Conservation (phyloP, 352 stramenopile genomes). For the Globisporangium okanoganense region DNA sequence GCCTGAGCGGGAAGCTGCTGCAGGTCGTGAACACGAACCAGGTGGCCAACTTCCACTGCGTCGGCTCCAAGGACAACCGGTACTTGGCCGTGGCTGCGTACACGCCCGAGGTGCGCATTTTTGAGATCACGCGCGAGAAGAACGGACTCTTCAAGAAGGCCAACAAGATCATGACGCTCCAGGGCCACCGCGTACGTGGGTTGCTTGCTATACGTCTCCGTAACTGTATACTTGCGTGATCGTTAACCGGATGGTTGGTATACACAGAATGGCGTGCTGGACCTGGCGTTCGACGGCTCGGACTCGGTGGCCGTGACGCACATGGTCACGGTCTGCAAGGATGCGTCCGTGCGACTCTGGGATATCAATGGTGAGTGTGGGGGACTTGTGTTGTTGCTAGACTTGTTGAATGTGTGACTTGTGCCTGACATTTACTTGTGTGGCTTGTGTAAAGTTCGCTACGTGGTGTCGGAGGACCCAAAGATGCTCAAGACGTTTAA, state of each 20-base stretch:
- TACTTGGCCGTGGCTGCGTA: constrained; percentile 79
- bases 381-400: neutral
- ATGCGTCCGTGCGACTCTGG: constrained; percentile 71
- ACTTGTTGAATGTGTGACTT: neutral
- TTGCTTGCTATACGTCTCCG: neutral
- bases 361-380: constrained; percentile 76
- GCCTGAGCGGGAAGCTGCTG: constrained; percentile 51
- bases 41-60: constrained; percentile 75
- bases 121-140: constrained; percentile 76
- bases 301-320: constrained; percentile 65
- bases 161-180: constrained; percentile 82
- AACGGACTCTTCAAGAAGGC: constrained; percentile 74
- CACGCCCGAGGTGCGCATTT: constrained; percentile 82
- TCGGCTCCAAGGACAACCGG: constrained; percentile 78
- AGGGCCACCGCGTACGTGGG: constrained; percentile 69
- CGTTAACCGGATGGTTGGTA: neutral
- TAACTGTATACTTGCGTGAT: neutral
- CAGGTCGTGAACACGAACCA: constrained; percentile 81
- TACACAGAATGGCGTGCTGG: constrained; percentile 60
- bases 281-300: constrained; percentile 74
- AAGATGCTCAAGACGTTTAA: constrained; percentile 64
- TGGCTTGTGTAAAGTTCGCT: constrained; percentile 40
- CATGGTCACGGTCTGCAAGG: constrained; percentile 75
- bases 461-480: constrained; percentile 73
- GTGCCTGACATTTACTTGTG: neutral